These are phyloP conservation scores for Populus nigra DNA, from an alignment of 345 rosid genomes.

Conservation along the genomic window DNA sequence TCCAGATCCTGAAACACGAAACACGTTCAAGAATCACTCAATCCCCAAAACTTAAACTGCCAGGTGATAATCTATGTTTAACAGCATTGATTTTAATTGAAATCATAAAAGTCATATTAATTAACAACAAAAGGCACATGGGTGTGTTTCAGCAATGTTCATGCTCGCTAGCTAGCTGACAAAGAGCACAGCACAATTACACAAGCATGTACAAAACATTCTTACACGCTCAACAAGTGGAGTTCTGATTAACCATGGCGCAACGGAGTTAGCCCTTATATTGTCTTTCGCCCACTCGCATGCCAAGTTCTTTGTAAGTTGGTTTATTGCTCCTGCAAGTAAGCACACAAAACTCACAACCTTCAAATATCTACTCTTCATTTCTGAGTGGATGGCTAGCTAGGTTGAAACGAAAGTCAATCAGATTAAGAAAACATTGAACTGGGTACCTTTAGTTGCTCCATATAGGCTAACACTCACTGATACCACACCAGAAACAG, in stretches of 20 bases:
- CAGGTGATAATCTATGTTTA: not conserved
- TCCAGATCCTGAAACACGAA: slow-evolving; percentile 2
- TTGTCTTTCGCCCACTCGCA: slow-evolving; percentile 33
- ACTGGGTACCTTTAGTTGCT: slow-evolving; percentile 15
- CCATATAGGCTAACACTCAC: not conserved
- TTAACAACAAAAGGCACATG: not conserved
- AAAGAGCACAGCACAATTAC: too few species aligned
- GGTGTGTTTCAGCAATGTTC: too few species aligned
- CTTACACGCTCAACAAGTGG: slow-evolving; percentile 6
- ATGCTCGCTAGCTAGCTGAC: too few species aligned
- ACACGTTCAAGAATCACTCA: not conserved
- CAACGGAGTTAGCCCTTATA: slow-evolving; percentile 21
- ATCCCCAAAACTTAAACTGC: not conserved
- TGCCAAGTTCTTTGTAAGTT: slow-evolving; percentile 18
- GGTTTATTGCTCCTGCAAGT: slow-evolving; percentile 22
- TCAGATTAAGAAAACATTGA: not conserved
- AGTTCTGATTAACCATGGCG: slow-evolving; percentile 16
- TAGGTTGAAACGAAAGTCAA: not conserved
- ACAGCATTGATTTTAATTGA: not conserved
- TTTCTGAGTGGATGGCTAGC: not conserved
- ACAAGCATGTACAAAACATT: not conserved
- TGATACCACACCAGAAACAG: slow-evolving; percentile 8
- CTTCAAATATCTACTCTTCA: not conserved
- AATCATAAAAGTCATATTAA: not conserved
- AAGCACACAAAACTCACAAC: too few species aligned